Conservation (phyloP, 768 basidiomycete species). For the Podaxis sp. region DNA sequence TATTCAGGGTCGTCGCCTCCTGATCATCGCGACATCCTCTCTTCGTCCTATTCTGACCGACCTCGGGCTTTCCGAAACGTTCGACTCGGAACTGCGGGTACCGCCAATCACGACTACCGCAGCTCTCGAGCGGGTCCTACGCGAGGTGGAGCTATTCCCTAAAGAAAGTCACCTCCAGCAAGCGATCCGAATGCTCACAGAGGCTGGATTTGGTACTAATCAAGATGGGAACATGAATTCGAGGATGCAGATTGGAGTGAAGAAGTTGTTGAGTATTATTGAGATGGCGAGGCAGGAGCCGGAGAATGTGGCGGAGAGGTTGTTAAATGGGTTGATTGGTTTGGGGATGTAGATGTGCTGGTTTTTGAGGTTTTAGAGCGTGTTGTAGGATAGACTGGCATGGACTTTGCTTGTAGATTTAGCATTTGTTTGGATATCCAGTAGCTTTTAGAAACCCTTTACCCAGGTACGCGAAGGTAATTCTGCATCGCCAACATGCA, state of each 20-base stretch:
- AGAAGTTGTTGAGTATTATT: slow-evolving; percentile 85
- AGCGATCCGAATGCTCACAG: slow-evolving; percentile 64
- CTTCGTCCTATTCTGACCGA: slow-evolving; percentile 83
- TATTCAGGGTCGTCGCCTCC: slow-evolving; percentile 79
- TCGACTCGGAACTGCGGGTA: slow-evolving; percentile 85
- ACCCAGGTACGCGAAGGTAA: neutral
- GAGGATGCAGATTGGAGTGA: slow-evolving; percentile 82
- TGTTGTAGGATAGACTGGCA: slow-evolving; percentile 4
- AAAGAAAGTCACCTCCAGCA: slow-evolving; percentile 50
- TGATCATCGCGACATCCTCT: slow-evolving; percentile 92
- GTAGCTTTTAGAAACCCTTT: neutral
- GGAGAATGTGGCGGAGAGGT: slow-evolving; percentile 71
- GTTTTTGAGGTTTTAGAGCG: neutral
- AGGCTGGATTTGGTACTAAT: slow-evolving; percentile 68
- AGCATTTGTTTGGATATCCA: neutral
- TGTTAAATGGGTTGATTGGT: slow-evolving; percentile 64
- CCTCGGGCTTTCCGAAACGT: slow-evolving; percentile 84
- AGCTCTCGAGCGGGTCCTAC: slow-evolving; percentile 74
- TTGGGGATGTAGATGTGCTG: slow-evolving; percentile 33
- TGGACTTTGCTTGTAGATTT: neutral
- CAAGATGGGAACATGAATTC: slow-evolving; percentile 40
- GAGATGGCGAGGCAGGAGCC: slow-evolving; percentile 99
- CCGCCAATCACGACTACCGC: slow-evolving; percentile 75
- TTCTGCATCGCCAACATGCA: neutral
- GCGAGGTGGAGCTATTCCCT: slow-evolving; percentile 77